phyloP scores from a whole-genome alignment of 768 basidiomycete genomes.

The Collybiopsis luxurians region DNA sequence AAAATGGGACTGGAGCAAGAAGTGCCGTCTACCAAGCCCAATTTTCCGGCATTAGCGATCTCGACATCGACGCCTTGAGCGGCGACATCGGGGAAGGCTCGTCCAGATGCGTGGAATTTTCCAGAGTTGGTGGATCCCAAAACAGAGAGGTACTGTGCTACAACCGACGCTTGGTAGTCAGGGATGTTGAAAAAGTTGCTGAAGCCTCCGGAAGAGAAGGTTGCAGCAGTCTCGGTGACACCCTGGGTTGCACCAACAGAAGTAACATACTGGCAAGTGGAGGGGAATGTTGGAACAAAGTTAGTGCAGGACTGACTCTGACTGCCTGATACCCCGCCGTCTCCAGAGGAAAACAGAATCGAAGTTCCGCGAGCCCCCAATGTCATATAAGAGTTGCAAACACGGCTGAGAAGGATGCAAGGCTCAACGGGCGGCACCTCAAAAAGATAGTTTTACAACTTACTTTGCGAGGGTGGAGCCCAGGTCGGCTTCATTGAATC shows the following conservation, averaged over 20 bases:
- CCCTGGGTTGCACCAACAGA: not conserved
- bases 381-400: not conserved
- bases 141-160: not conserved
- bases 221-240: not conserved
- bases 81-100: constrained; percentile 40
- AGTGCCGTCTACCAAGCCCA: constrained; percentile 36
- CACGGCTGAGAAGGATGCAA: too few species aligned
- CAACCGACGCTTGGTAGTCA: not conserved
- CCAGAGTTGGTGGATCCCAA: constrained; percentile 28
- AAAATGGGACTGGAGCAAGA: constrained; percentile 46
- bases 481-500: constrained; percentile 41
- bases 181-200: not conserved
- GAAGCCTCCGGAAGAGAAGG: not conserved
- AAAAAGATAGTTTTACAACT: too few species aligned
- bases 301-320: not conserved
- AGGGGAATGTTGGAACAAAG: not conserved
- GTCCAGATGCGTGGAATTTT: constrained; percentile 39
- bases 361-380: not conserved
- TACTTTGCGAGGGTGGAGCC: not conserved
- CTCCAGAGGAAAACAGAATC: not conserved
- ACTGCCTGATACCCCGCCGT: not conserved
- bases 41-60: constrained; percentile 8
- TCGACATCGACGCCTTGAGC: constrained; percentile 30
- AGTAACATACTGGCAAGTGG: not conserved
- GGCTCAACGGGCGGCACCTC: too few species aligned